Base-by-base conservation (phyloP, 225 moss, liverwort and hornwort species). In the Marchantia paleacea region DNA sequence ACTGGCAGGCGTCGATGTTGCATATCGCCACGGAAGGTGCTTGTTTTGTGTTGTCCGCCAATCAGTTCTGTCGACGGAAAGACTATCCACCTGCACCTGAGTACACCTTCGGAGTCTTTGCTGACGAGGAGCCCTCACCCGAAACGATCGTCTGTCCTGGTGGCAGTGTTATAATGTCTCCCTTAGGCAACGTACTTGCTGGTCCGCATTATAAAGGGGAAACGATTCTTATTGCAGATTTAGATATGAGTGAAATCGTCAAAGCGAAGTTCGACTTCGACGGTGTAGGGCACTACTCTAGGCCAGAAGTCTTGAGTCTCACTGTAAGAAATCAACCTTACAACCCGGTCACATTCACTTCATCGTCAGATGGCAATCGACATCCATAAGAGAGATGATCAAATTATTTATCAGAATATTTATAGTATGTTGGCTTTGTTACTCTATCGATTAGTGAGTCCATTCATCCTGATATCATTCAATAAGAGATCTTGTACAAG, bases 211-310 rank as follows among this genome's bases (percentile, higher is more conserved):
- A 86, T 16, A 87, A 94, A 0, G 89, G 91, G 9, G 94, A 94
- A 85, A 85, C 86, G 49, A 19, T 92, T 29, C 77, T 94, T 19
- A 79, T 89, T 8, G 78, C 88, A 60, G 94, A 94, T 39, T 39
- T 39, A 39, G 39, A 94, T 78, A 82, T 92, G 87, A 82, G 83
- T 49, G 94, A 94, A 28, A 89, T 91, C 75, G 84, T 92, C 47
- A 92, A 70, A 76, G 94, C 92, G 8, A 94, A 94, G 83, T 94
- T 92, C 63, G 92, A 94, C 4, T 94, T 94, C 62, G 92, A 92
- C 65, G 91, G 91, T 55, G 90, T 92, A 12, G 94, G 94, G 61
- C 94, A 94, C 81, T 92, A 94, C 76, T 77, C 94, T 3, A 90
- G 94, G 66, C 84, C 92, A 8, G 94, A 94, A 63, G 86, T 94